These are phyloP conservation scores for Torulaspora quercuum DNA, from an alignment of 805 yeast genomes.

Conservation along the genomic window DNA sequence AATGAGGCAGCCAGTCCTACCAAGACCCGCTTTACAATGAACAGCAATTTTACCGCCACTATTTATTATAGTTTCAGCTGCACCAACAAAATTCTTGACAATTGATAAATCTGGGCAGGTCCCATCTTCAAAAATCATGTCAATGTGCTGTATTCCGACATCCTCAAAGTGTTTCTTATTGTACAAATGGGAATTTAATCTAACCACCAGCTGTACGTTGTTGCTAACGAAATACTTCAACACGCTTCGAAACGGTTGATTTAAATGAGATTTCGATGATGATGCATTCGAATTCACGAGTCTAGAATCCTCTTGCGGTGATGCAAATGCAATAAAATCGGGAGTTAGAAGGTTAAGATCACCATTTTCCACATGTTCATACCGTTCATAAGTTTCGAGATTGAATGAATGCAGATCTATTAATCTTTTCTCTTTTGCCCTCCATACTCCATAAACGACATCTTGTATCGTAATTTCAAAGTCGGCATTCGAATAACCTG, in stretches of 20 bases:
- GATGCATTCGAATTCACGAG: constrained; percentile 12
- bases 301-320: constrained; percentile 73
- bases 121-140: constrained; percentile 97
- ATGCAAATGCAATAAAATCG: constrained; percentile 95
- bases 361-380: constrained; percentile 95
- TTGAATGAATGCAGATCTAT: constrained; percentile 83
- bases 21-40: constrained; percentile 98
- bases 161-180: constrained; percentile 80
- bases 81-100: constrained; percentile 90
- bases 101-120: constrained; percentile 94
- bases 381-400: constrained; percentile 89
- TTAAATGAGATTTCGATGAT: constrained; percentile 38
- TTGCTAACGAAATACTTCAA: constrained; percentile 67
- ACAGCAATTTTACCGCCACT: constrained; percentile 94
- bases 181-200: constrained; percentile 88
- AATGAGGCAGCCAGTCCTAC: constrained; percentile 95
- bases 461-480: constrained; percentile 92
- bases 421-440: constrained; percentile 90
- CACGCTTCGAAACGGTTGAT: constrained; percentile 79
- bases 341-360: constrained; percentile 90
- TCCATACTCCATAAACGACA: constrained; percentile 93
- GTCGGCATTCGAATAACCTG: constrained; percentile 95
- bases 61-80: constrained; percentile 82
- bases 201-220: constrained; percentile 82
- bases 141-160: constrained; percentile 82